Base-by-base conservation (phyloP, 768 basidiomycete genomes). In the Collybia sordida region DNA sequence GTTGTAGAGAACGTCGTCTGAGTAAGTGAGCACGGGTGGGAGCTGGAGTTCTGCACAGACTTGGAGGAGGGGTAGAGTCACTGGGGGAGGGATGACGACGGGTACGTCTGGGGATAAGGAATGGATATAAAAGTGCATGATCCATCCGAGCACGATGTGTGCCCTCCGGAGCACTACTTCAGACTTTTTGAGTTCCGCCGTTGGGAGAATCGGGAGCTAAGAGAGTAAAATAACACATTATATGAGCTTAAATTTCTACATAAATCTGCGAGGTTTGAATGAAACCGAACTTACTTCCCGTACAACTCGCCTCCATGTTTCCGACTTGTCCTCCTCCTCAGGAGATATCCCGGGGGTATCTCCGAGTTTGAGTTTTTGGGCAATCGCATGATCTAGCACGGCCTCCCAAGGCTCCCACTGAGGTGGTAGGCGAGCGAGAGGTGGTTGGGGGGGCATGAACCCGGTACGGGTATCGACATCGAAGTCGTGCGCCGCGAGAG, bases 381-480 rank as follows among this genome's bases (percentile, higher is more conserved):
- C 62, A 53, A 77, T 67, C 6, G 79, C 83, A 14, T 65, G 70
- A 23, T 77, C 78, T 0, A 83, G 74, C 31, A 66, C 60, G 11
- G 57, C 59, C 60, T 93, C 89, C 91, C 89, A 96, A 27, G 70
- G 64, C 19, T 73, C 74, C 71, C 77, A 90, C 44, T 69, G 64
- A 1, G 43, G 46, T 0, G 82, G 79, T 0, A 94, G 74, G 8
- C 85, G 77, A n/a, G 64, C 59, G 0, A 86, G 61, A 0, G 93
- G 91, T 0, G 80, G 76, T 24, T 84, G 76, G 0, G 88, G 88
- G 0, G 93, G 91, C 81, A 96, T 85, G 62, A 97, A 96, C 0
- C 94, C 94, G 0, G 92, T 91, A n/a, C 86, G 75, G 2, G 86
- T 88, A 60, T 93, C 91, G 57, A 97, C 90, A 62, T 96, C 92